Percentiles rank a stretch among this genome's conserved stretches.
phyloP scores from a whole-genome alignment of 495 filamentous ascomycete genomes.

The Penicillium dipodomyicola region DNA sequence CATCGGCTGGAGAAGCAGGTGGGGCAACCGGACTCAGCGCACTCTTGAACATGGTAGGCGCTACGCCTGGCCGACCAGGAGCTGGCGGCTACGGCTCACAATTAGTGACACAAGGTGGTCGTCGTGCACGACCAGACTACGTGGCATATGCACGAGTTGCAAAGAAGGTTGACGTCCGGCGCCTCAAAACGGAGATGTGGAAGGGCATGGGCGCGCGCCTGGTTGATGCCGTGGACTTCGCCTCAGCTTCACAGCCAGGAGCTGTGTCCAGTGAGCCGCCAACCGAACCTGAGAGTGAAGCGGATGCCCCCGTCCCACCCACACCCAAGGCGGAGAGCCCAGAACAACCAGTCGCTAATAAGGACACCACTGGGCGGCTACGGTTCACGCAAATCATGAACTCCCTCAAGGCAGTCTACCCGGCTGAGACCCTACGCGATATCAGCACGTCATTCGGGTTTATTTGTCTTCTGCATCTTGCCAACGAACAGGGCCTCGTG shows the following conservation, averaged over 20 bases:
- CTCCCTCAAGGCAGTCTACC: slow-evolving; percentile 79
- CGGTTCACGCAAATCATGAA: slow-evolving; percentile 93
- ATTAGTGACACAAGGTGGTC: slow-evolving; percentile 79
- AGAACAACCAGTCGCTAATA: slow-evolving; percentile 15
- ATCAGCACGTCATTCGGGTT: slow-evolving; percentile 98
- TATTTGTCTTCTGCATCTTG: slow-evolving; percentile 92
- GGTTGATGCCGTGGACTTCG: slow-evolving; percentile 38
- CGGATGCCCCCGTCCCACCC: slow-evolving; percentile 31
- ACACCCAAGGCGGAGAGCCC: slow-evolving; percentile 35
- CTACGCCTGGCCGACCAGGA: slow-evolving; percentile 40
- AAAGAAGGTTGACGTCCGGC: slow-evolving; percentile 97
- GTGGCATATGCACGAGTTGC: slow-evolving; percentile 94
- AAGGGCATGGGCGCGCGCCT: slow-evolving; percentile 66
- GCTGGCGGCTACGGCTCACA: slow-evolving; percentile 80
- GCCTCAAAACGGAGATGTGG: slow-evolving; percentile 97
- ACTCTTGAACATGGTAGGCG: slow-evolving; percentile 44
- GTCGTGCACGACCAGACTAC: slow-evolving; percentile 85
- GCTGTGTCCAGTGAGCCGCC: slow-evolving; percentile 23
- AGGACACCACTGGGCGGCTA: slow-evolving; percentile 51
- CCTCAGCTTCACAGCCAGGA: slow-evolving; percentile 30
- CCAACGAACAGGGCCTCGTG: slow-evolving; percentile 93
- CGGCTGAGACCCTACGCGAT: slow-evolving; percentile 77
- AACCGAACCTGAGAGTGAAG: slow-evolving; percentile 29
- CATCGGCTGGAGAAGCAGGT: slow-evolving; percentile 38
- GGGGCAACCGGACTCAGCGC: slow-evolving; percentile 40